Conservation (phyloP, 75 land plant species). For the Picea glauca region DNA sequence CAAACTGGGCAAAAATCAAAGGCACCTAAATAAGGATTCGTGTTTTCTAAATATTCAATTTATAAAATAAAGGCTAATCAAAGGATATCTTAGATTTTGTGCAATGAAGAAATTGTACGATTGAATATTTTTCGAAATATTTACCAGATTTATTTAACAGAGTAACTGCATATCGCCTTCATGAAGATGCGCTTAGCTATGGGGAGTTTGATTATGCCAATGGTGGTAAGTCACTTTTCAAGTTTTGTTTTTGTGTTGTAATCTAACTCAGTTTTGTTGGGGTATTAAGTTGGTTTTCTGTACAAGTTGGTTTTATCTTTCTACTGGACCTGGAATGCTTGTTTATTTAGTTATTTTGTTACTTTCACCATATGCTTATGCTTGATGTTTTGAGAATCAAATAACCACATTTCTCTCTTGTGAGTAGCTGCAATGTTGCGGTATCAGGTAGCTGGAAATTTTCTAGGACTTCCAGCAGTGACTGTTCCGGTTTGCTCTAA, state of each 20-base stretch:
- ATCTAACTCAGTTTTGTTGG: not conserved
- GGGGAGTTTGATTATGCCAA: conserved; percentile 86
- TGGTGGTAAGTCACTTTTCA: conserved; percentile 49
- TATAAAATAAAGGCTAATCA: no score
- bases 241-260: not conserved
- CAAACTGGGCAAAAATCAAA: no score
- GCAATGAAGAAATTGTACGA: no score
- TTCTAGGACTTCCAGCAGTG: conserved; percentile 79
- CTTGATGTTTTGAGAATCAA: not conserved
- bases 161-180: conserved; percentile 67
- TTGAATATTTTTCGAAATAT: not conserved
- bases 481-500: conserved; percentile 54
- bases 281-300: not conserved
- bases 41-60: no score
- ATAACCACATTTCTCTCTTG: not conserved
- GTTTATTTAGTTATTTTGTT: not conserved
- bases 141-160: conserved; percentile 22
- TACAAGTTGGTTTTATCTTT: not conserved
- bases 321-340: not conserved
- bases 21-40: no score
- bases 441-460: conserved; percentile 75
- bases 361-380: not conserved
- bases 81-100: no score
- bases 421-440: conserved; percentile 67
- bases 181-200: conserved; percentile 35